Conservation (phyloP, 2,329 filamentous ascomycete genomes). For the Diaporthe citrichinensis region DNA sequence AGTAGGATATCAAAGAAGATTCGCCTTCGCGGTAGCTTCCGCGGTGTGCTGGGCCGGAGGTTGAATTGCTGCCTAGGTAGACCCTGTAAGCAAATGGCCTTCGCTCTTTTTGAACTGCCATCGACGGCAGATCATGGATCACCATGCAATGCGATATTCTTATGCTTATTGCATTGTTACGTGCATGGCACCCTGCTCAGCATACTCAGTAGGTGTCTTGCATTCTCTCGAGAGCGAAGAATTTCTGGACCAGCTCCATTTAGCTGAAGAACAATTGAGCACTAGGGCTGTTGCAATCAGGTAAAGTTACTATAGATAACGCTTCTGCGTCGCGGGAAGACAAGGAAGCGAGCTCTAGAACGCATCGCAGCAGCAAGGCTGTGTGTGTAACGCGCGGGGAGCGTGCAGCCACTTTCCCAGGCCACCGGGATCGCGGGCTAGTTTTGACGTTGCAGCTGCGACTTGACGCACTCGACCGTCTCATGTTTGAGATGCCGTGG, state of each 20-base stretch:
- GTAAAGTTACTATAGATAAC: neutral
- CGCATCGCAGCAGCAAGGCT: neutral
- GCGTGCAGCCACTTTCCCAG: neutral
- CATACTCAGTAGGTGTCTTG: accelerated
- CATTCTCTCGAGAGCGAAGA: neutral
- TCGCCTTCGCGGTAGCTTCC: neutral
- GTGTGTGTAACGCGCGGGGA: neutral
- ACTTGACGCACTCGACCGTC: constrained; percentile 25
- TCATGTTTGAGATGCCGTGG: constrained; percentile 30
- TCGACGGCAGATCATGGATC: neutral
- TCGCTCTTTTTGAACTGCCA: neutral
- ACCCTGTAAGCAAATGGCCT: neutral
- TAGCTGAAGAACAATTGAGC: no score
- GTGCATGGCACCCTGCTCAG: no score
- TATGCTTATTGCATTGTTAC: no score
- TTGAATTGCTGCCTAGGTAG: neutral
- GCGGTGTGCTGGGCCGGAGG: neutral
- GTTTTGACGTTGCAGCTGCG: constrained; percentile 13
- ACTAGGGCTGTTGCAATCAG: neutral
- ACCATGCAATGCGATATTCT: no score
- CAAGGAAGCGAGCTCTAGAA: neutral
- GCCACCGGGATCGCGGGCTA: constrained; percentile 7
- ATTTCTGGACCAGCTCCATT: neutral
- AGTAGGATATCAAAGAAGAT: neutral
- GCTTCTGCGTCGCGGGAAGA: neutral